Evolutionary conservation across 1,284 basidiomycete genomes (phyloP).

Genomic region (Rhodotorula sp.): DNA sequence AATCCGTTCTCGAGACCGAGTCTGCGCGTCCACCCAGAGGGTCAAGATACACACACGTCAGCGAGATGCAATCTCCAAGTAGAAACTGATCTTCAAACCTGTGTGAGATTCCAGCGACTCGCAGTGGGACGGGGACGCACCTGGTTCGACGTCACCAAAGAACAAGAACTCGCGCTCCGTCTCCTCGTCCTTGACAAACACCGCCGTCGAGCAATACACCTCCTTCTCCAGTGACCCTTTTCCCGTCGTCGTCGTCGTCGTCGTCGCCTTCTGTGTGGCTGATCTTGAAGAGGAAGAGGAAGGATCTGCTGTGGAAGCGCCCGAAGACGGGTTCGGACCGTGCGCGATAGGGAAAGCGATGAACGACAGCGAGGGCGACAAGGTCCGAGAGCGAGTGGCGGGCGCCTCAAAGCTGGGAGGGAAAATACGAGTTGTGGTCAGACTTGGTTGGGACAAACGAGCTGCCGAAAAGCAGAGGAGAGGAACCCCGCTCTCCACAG

Average conservation of each 20-base stretch:
- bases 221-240: too few relatives aligned
- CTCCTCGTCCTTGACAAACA: constrained; percentile 66
- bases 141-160: constrained; percentile 58
- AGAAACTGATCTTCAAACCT: neutral
- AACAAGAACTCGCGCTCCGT: constrained; percentile 60
- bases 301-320: neutral
- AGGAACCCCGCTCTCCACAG: too few relatives aligned
- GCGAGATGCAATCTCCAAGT: neutral
- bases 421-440: fast-evolving
- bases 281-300: neutral
- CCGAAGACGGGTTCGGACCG: constrained; percentile 55
- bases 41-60: neutral
- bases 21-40: constrained; percentile 63
- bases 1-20: constrained; percentile 59
- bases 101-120: neutral
- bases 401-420: constrained; percentile 8
- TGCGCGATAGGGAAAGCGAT: constrained; percentile 67
- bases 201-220: constrained; percentile 67
- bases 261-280: neutral
- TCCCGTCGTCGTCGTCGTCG: too few relatives aligned
- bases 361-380: constrained; percentile 57
- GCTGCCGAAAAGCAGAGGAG: too few relatives aligned
- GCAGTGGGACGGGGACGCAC: constrained; percentile 6
- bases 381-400: constrained; percentile 2
- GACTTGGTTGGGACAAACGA: too few relatives aligned